Conservation (phyloP, 2,329 filamentous ascomycete species). For the Plenodomus tracheiphilus region DNA sequence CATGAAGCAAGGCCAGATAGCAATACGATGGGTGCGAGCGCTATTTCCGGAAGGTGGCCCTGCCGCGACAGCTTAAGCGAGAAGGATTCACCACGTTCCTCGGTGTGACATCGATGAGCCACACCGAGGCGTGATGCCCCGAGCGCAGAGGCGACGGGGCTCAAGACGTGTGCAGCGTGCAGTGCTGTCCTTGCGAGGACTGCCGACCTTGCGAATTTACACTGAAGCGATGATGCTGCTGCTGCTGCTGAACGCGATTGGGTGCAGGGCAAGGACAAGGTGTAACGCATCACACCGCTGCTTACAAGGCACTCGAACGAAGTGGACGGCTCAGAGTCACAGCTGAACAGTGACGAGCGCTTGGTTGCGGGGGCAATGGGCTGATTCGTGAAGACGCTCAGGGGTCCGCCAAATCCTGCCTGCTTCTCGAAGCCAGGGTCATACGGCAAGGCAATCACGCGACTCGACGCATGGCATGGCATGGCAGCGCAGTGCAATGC, state of each 20-base stretch:
- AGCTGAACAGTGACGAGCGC: slow-evolving; percentile 8
- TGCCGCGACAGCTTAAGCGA: slow-evolving; percentile 1
- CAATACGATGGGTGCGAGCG: slow-evolving; percentile 24
- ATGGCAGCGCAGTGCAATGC: slow-evolving; percentile 4
- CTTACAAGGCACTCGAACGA: slow-evolving; percentile 34
- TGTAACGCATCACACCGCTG: slow-evolving; percentile 36
- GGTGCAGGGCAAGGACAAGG: slow-evolving; percentile 7
- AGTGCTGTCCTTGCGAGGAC: no score
- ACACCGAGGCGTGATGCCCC: slow-evolving; percentile 6
- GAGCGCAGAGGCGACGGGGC: slow-evolving; percentile 2
- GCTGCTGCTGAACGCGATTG: slow-evolving; percentile 21
- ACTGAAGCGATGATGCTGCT: no score
- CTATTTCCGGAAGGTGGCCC: slow-evolving; percentile 20
- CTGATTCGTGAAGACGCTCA: slow-evolving; percentile 33
- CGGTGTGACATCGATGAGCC: not conserved
- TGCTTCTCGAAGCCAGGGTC: slow-evolving; percentile 34
- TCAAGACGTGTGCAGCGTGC: no score
- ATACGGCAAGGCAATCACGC: slow-evolving; percentile 25
- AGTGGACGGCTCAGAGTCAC: slow-evolving; percentile 6
- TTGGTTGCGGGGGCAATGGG: slow-evolving; percentile 24
- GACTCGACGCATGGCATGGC: slow-evolving; percentile 26
- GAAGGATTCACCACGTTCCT: slow-evolving; percentile 1
- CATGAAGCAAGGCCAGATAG: slow-evolving; percentile 20
- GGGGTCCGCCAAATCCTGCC: slow-evolving; percentile 22
- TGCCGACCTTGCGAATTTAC: no score